These are phyloP conservation scores for Aspergillus chevalieri DNA, from an alignment of 2,329 filamentous ascomycete genomes.

Conservation along the genomic window DNA sequence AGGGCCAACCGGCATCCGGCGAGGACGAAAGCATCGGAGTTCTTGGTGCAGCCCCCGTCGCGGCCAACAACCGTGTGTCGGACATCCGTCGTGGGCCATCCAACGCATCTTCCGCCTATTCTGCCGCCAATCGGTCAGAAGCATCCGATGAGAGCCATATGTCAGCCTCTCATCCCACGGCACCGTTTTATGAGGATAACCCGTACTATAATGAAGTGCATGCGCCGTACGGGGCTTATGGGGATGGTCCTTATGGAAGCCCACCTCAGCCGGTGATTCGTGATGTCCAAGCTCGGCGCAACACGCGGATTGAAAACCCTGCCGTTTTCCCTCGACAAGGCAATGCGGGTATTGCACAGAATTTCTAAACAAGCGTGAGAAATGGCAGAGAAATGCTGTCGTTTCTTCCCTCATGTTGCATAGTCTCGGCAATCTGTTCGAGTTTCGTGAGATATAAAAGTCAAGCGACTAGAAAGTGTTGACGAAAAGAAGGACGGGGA, in stretches of 20 bases:
- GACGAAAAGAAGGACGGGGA: no score
- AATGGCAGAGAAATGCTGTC: no score
- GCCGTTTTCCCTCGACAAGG: constrained; percentile 82
- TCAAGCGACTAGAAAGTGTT: no score
- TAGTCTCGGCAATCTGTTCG: no score
- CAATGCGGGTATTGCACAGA: constrained; percentile 91
- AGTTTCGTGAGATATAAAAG: no score
- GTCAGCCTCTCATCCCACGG: constrained; percentile 39
- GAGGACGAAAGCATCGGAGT: constrained; percentile 79
- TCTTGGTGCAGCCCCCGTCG: constrained; percentile 62
- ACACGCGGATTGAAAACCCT: constrained; percentile 90
- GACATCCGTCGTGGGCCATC: constrained; percentile 85
- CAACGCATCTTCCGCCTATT: constrained; percentile 95
- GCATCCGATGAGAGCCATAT: constrained; percentile 51
- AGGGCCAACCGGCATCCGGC: constrained; percentile 53
- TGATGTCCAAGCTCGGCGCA: constrained; percentile 84
- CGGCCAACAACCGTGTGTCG: constrained; percentile 56
- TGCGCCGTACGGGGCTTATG: constrained; percentile 47
- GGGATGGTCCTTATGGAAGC: constrained; percentile 48
- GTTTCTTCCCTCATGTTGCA: no score
- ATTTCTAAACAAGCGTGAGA: constrained; percentile 59
- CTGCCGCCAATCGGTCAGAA: constrained; percentile 68
- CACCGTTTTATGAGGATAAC: constrained; percentile 50
- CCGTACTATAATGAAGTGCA: constrained; percentile 49
- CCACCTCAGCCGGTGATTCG: constrained; percentile 77